Base-by-base conservation (phyloP, 495 filamentous ascomycete species). In the Xylaria cubensis region DNA sequence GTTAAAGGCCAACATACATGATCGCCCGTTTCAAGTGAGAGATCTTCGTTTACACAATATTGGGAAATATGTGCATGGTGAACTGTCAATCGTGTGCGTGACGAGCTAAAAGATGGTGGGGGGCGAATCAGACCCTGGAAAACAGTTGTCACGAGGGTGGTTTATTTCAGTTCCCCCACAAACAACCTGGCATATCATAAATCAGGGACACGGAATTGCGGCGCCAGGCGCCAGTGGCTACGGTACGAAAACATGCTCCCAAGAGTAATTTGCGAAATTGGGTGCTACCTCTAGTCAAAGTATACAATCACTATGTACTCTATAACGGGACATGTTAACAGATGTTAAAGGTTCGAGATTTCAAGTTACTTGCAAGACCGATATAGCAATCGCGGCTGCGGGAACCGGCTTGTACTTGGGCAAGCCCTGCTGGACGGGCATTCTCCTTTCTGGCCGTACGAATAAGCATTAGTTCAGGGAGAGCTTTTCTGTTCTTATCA, bases 131-230 rank as follows among this genome's bases (percentile, higher is more conserved):
- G n/a, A 61, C 58, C 58, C 58, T 8, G 32, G 34, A 61, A 36
- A 34, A 61, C 26, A 56, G 53, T 36, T 61, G 58, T 61, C 58
- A 61, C 58, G 58, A 61, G 58, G 58, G 58, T 61, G 17, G 39
- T 32, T 36, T 36, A n/a, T 61, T 61, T 61, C 58, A 61, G 58
- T 29, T 61, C 58, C 58, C 58, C 58, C 39, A 64, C 61, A 64
- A 44, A 44, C 65, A 42, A 67, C 34, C 65, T 51, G 36, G 24
- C 29, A 44, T 34, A 32, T 50, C 50, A 36, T 50, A 48, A 67
- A n/a, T 42, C 29, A 48, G 42, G 34, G 34, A 26, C 50, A 56
- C 34, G 13, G 50, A 32, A 44, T 29, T 26, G 24, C 46, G 19
- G 59, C 8, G 24, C 46, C 2, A 44, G 59, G 17, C 46, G 48